These are phyloP conservation scores for Penicillium alfredii DNA, from an alignment of 495 filamentous ascomycete genomes.

Conservation along the genomic window DNA sequence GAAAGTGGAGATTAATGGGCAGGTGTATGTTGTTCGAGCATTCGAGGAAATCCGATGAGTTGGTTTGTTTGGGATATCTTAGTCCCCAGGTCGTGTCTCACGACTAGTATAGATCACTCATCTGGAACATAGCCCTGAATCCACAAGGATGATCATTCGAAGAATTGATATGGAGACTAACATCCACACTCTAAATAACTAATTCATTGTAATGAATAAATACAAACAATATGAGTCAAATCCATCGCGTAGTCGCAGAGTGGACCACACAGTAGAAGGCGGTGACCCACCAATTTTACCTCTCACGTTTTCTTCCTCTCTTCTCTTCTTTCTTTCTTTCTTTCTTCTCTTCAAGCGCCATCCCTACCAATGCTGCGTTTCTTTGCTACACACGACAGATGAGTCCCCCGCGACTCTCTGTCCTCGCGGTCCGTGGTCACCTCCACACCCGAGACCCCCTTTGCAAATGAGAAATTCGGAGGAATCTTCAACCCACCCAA, in stretches of 20 bases:
- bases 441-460: conserved; percentile 17
- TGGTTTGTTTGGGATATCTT: background rate
- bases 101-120: too few relatives aligned
- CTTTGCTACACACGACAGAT: conserved; percentile 87
- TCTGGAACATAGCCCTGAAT: too few relatives aligned
- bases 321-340: conserved; percentile 36
- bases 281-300: conserved; percentile 10
- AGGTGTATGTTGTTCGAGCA: conserved; percentile 30
- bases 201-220: background rate
- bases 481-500: conserved; percentile 76
- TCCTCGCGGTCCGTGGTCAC: conserved; percentile 17
- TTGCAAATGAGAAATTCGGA: conserved; percentile 99
- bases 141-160: too few relatives aligned
- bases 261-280: conserved; percentile 5
- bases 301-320: conserved; percentile 8
- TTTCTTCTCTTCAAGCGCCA: conserved; percentile 61
- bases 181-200: background rate
- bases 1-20: conserved; percentile 22
- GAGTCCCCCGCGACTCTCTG: conserved; percentile 19
- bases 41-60: conserved; percentile 23
- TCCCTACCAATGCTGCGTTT: conserved; percentile 98
- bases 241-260: too few relatives aligned
- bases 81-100: too few relatives aligned
- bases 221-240: too few relatives aligned
- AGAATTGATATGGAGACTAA: too few relatives aligned